phyloP scores from a whole-genome alignment of 305 asterid species.

The Striga hermonthica region DNA sequence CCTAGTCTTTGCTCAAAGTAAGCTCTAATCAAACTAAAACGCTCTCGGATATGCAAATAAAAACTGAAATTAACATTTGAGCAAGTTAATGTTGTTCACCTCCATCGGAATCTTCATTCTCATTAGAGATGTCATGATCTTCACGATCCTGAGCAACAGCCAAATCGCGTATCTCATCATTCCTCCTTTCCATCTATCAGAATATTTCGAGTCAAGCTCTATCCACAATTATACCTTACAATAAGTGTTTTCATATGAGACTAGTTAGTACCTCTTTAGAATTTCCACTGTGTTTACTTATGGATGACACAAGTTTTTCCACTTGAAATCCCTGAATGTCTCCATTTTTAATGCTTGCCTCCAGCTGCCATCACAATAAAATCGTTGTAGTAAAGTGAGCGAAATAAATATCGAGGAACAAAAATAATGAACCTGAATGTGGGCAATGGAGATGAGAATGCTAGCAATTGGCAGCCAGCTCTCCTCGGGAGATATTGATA shows the following conservation, averaged over 20 bases:
- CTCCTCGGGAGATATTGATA: conserved; percentile 87
- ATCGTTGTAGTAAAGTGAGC: conserved; percentile 7
- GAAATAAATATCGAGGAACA: neutral
- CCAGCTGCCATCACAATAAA: conserved; percentile 55
- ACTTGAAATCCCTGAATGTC: conserved; percentile 65
- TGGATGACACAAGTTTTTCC: conserved; percentile 45
- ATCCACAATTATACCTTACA: neutral
- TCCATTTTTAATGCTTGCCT: conserved; percentile 67
- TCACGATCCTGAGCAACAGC: conserved; percentile 40
- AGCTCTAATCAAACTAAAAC: no score
- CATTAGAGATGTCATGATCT: conserved; percentile 40
- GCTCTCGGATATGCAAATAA: no score
- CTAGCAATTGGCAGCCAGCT: conserved; percentile 95
- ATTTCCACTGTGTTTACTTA: conserved; percentile 33
- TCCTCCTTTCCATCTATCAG: conserved; percentile 29
- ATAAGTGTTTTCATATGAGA: conserved; percentile 7
- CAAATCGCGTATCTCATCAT: conserved; percentile 44
- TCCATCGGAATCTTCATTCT: conserved; percentile 44
- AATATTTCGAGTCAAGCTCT: neutral
- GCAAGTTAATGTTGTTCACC: conserved; percentile 34
- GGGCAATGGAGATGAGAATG: conserved; percentile 75
- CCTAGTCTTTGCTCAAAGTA: no score
- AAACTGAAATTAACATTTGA: no score
- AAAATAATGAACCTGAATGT: conserved; percentile 57
- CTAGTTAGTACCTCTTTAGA: conserved; percentile 47